Conservation (phyloP, 768 basidiomycete species). For the Tubosaeta sp. region DNA sequence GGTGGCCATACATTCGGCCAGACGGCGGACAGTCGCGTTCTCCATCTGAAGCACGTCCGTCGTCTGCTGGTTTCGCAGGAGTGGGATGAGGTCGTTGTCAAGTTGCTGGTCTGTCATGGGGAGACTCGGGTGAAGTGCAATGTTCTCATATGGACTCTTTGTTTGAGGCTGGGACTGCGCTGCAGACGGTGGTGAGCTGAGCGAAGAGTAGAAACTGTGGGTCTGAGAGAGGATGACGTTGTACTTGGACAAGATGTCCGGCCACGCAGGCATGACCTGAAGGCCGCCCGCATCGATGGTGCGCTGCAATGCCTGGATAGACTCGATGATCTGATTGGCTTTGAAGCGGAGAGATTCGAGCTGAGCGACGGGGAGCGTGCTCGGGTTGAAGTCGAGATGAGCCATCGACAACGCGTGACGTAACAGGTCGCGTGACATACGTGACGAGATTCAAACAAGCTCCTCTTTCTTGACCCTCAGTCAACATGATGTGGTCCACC, state of each 20-base stretch:
- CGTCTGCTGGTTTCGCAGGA: constrained; percentile 78
- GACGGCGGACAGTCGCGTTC: constrained; percentile 64
- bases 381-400: constrained; percentile 23
- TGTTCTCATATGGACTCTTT: constrained; percentile 50
- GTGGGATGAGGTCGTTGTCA: constrained; percentile 67
- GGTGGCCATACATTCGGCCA: constrained; percentile 63
- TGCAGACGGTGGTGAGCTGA: constrained; percentile 38
- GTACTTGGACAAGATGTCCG: constrained; percentile 83
- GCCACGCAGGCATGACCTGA: constrained; percentile 74
- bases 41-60: constrained; percentile 70
- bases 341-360: constrained; percentile 77
- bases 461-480: not conserved
- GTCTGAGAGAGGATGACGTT: constrained; percentile 80
- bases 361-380: constrained; percentile 56
- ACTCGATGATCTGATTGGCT: constrained; percentile 74
- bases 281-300: constrained; percentile 46
- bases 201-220: constrained; percentile 66
- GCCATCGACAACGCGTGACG: not conserved
- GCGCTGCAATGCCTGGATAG: constrained; percentile 59
- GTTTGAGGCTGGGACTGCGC: constrained; percentile 10
- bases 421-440: constrained; percentile 16
- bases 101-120: constrained; percentile 60
- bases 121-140: constrained; percentile 62
- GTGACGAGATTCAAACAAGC: constrained; percentile 11
- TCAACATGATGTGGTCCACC: constrained; percentile 12